Conservation (phyloP, 2,329 filamentous ascomycete genomes). For the Penicillium sp. region DNA sequence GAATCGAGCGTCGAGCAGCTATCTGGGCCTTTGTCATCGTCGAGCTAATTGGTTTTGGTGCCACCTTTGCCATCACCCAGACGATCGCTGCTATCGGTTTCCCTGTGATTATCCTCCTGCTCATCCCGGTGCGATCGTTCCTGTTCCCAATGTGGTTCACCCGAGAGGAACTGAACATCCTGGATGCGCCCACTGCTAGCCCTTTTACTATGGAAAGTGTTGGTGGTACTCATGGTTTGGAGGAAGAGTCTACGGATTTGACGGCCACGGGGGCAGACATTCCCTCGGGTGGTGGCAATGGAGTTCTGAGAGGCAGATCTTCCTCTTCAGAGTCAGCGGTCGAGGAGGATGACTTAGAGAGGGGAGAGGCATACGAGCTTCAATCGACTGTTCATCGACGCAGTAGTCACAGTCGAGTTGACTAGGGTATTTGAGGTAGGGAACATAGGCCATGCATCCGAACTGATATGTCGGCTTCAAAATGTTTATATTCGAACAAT, state of each 20-base stretch:
- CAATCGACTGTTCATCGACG: constrained; percentile 37
- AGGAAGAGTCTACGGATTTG: constrained; percentile 29
- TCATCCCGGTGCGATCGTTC: constrained; percentile 70
- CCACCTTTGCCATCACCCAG: constrained; percentile 82
- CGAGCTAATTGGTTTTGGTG: constrained; percentile 73
- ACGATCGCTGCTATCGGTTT: constrained; percentile 84
- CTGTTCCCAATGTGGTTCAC: constrained; percentile 68
- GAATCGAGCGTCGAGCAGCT: constrained; percentile 66
- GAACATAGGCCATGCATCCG: neutral
- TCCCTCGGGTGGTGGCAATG: constrained; percentile 24
- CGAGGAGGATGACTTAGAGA: constrained; percentile 48
- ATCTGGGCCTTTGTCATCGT: constrained; percentile 74
- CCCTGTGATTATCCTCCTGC: constrained; percentile 72
- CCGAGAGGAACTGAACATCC: constrained; percentile 62
- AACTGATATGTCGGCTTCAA: neutral
- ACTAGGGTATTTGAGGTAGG: constrained; percentile 13
- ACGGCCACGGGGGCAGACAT: constrained; percentile 13
- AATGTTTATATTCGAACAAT: neutral
- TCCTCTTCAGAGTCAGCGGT: constrained; percentile 39
- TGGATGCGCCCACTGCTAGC: constrained; percentile 78
- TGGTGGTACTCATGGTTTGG: constrained; percentile 65
- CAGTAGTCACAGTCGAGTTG: constrained; percentile 36
- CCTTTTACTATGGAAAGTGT: constrained; percentile 78
- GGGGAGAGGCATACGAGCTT: constrained; percentile 50
- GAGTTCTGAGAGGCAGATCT: constrained; percentile 28